Evolutionary conservation across 2,329 filamentous ascomycete genomes (phyloP), one percentile per base, ranked within the genome.

Genomic region (Aspergillus sp.): DNA sequence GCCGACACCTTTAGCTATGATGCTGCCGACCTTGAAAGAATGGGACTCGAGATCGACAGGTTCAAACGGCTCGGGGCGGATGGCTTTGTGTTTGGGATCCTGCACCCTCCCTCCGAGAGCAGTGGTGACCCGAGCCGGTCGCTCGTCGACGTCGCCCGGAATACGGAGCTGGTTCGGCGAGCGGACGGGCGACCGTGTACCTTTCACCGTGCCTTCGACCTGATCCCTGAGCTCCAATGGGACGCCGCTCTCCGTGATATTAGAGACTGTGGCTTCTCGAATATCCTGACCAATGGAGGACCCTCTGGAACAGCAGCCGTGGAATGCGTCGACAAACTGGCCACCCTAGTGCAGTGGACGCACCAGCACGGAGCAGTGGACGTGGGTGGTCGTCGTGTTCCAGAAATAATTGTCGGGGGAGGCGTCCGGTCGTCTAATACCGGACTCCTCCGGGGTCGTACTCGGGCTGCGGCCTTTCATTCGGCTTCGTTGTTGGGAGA

Each of bases 181-280:
- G 77, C 79, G 1, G 60, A 56, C 2, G 70, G 72, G 3, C 60
- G 72, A 22, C 74, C 76, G 2, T 82, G 79, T 59, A 82, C 79
- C 2, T 83, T 83, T 48, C 80, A 82, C 60, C 72, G 79, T 7
- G 80, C 80, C 0, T 79, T 82, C 55, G 80, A 82, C 59, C 58
- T 69, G 40, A 69, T 76, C 11, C 56, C 61, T 0, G 58, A 64
- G 13, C 26, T 46, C 1, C 5, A 51, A 2, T 65, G 63, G 63
- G 47, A 57, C n/a, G 16, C 14, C 1, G 54, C 61, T 1, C 58
- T 76, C 9, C 62, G 72, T 8, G 65, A 65, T 16, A 63, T 79
- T n/a, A 61, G 73, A 0, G 51, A 46, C 1, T 73, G 74, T 49
- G 78, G 79, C 1, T 82, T 82, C 59, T 51, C 49, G 8, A 60